Evolutionary conservation across 345 rosid species (phyloP).

Genomic region (Populus tremula): DNA sequence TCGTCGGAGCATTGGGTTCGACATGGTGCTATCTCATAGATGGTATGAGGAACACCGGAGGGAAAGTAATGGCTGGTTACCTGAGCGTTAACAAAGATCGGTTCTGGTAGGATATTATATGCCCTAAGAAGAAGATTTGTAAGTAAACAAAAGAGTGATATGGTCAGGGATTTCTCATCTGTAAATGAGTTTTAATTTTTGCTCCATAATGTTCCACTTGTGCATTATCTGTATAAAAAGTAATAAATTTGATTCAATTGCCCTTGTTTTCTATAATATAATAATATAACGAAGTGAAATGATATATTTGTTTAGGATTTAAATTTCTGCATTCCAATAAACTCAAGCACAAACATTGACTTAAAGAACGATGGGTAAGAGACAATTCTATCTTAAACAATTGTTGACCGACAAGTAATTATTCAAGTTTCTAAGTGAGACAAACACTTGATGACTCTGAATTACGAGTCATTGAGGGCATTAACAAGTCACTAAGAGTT

Average conservation of each 20-base stretch:
- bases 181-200: neutral
- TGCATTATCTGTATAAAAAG: neutral
- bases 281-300: neutral
- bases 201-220: neutral
- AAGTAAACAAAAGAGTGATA: neutral
- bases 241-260: too few species aligned
- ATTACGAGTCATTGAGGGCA: neutral
- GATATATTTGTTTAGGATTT: neutral
- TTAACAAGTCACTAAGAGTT: neutral
- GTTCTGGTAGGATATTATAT: slow-evolving; percentile 60
- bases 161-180: neutral
- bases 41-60: slow-evolving; percentile 95
- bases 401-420: neutral
- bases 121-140: neutral
- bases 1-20: slow-evolving; percentile 89
- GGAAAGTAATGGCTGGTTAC: slow-evolving; percentile 92
- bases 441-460: neutral
- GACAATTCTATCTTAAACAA: too few species aligned
- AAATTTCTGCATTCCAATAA: neutral
- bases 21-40: slow-evolving; percentile 97
- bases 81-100: slow-evolving; percentile 88
- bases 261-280: too few species aligned
- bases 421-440: neutral
- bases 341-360: neutral
- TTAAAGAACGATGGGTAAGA: neutral